A percentile compares a stretch with the other conserved stretches of the same genome.
Conservation (phyloP, 163 green algal species). For the Coccomyxa subellipsoidea region DNA sequence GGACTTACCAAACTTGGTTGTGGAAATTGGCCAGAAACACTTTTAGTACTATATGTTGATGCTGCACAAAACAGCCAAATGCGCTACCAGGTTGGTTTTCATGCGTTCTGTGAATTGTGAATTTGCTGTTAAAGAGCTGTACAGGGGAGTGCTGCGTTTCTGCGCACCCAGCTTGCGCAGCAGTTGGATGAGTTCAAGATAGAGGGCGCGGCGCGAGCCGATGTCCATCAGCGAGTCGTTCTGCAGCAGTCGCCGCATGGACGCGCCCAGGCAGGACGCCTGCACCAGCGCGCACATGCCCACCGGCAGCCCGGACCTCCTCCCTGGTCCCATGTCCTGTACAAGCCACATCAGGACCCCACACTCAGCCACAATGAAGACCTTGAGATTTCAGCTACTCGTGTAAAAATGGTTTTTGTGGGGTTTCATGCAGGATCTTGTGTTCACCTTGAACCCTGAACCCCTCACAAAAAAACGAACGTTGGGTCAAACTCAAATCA, state of each 20-base stretch:
- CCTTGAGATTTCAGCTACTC: neutral
- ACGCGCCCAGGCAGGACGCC: constrained; percentile 13
- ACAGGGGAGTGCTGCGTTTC: too few relatives aligned
- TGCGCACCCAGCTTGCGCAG: too few relatives aligned
- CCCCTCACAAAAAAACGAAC: too few relatives aligned
- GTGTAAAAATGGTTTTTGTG: neutral
- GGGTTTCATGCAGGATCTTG: neutral
- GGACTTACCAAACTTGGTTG: too few relatives aligned
- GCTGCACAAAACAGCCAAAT: too few relatives aligned
- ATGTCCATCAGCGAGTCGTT: constrained; percentile 45
- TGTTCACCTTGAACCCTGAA: too few relatives aligned
- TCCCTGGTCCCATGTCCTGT: neutral
- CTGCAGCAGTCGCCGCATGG: constrained; percentile 35
- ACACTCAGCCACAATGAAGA: neutral
- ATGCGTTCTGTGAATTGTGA: too few relatives aligned
- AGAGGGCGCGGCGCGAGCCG: constrained; percentile 18
- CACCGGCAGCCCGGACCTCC: neutral
- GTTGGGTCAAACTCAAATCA: too few relatives aligned
- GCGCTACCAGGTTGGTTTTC: too few relatives aligned
- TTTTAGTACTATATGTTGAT: too few relatives aligned
- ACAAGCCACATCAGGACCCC: neutral
- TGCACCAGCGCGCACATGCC: neutral
- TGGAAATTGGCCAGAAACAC: too few relatives aligned
- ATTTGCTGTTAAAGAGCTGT: too few relatives aligned
- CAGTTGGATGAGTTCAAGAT: constrained; percentile 22